Evolutionary conservation across 2,329 filamentous ascomycete species (phyloP), one percentile per base, ranked within the genome.

Genomic region (Pseudogymnoascus sp.): DNA sequence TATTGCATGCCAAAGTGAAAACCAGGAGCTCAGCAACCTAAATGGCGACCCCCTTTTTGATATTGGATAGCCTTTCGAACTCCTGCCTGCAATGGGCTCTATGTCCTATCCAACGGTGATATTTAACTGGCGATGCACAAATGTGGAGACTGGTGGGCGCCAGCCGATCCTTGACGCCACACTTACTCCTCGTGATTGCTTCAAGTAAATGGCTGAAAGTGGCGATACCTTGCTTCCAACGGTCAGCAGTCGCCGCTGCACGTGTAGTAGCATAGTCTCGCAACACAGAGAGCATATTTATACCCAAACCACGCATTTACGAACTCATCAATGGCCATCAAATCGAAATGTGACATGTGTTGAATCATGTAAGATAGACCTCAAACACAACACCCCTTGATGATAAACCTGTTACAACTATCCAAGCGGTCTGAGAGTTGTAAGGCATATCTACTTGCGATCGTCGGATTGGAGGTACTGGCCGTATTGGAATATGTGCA

Each of bases 401-500:
- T 57, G 50, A 57, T 21, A 57, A 57, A 21, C 28, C 50, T 57
- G 28, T 15, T 57, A 57, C 50, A 57, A 33, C n/a, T 13, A 8
- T 33, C 26, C 50, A 57, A 21, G 50, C 50, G 50, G 50, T 21
- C 50, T 13, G 50, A 21, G 50, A 33, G 26, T 33, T 57, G 17
- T 11, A 26, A 53, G 15, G 47, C 47, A 53, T 31, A 53, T 53
- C 50, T 57, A 57, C 50, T 57, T 57, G 50, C 50, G 50, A 57
- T 57, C 50, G 26, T 1, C 50, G 11, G 28, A 33, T 57, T 57
- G 26, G 50, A 57, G 50, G 50, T 57, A 57, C 11, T 33, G 50
- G 17, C 50, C 50, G 50, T 57, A 57, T 57, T 57, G 28, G 50
- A 57, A 33, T 57, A 33, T 57, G 50, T 57, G 50, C 50, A 57